Conservation (phyloP, 2,329 filamentous ascomycete genomes). For the Sphaceloma murrayae region DNA sequence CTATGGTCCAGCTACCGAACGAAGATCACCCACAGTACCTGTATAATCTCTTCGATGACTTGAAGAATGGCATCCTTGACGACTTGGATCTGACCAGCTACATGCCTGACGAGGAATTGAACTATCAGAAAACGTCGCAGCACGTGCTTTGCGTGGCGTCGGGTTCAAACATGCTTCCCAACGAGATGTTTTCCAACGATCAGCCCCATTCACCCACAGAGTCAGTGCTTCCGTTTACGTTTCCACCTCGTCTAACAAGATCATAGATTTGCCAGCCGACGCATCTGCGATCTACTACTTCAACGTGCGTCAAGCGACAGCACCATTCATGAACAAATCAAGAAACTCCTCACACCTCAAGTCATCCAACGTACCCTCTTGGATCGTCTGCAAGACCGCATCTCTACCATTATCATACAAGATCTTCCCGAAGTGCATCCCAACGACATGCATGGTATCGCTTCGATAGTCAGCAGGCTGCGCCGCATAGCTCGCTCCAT, state of each 20-base stretch:
- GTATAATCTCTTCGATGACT: neutral
- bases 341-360: neutral
- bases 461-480: neutral
- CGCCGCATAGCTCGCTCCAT: neutral
- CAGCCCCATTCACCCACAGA: neutral
- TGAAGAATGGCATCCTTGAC: neutral
- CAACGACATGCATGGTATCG: neutral
- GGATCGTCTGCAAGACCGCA: neutral
- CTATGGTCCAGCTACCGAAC: neutral
- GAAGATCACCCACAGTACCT: neutral
- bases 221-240: neutral
- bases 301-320: neutral
- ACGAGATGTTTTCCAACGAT: neutral
- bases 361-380: neutral
- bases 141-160: neutral
- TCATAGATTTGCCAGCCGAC: neutral
- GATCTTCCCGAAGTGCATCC: neutral
- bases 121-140: neutral
- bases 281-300: neutral
- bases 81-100: neutral
- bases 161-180: neutral
- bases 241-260: neutral
- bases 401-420: neutral
- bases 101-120: neutral
- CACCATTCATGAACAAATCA: conserved; percentile 4